A percentile compares a stretch with the other conserved stretches of the same genome.
Evolutionary conservation across 352 stramenopile species (phyloP).

Genomic region (Globisporangium viniferum): DNA sequence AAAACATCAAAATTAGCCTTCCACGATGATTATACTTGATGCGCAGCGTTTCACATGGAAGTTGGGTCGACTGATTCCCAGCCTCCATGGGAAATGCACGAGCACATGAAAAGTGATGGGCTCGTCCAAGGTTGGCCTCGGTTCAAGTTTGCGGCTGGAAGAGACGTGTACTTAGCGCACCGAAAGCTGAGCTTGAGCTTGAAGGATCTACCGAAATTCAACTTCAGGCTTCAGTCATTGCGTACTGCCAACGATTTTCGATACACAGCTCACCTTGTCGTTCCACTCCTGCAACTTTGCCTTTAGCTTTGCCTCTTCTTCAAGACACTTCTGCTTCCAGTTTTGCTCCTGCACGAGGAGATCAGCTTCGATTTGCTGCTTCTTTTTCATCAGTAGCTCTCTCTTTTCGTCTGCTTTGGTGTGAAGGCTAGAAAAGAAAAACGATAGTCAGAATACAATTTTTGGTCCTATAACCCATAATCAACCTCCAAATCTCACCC

Average conservation of each 20-base stretch:
- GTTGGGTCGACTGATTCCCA: background rate
- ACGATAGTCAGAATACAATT: background rate
- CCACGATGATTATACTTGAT: background rate
- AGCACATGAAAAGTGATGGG: background rate
- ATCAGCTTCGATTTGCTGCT: background rate
- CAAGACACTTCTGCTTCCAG: slow-evolving; percentile 2
- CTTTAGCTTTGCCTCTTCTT: slow-evolving; percentile 13
- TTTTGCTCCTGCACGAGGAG: background rate
- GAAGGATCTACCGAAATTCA: background rate
- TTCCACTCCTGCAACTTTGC: slow-evolving; percentile 7
- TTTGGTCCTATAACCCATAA: background rate
- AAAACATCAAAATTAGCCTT: background rate
- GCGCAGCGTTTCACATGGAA: background rate
- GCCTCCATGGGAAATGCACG: background rate
- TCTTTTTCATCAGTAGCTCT: background rate
- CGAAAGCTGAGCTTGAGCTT: slow-evolving; percentile 2
- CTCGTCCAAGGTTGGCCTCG: background rate
- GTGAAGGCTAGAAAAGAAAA: slow-evolving; percentile 2
- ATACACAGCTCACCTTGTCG: slow-evolving; percentile 6
- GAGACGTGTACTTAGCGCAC: background rate
- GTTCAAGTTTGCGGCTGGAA: background rate
- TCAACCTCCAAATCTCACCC: background rate
- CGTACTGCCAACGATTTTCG: background rate
- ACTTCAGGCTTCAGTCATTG: background rate
- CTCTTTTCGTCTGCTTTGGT: background rate